phyloP scores from a whole-genome alignment of 1,284 basidiomycete genomes.

The Cutaneotrichosporon cavernicola region DNA sequence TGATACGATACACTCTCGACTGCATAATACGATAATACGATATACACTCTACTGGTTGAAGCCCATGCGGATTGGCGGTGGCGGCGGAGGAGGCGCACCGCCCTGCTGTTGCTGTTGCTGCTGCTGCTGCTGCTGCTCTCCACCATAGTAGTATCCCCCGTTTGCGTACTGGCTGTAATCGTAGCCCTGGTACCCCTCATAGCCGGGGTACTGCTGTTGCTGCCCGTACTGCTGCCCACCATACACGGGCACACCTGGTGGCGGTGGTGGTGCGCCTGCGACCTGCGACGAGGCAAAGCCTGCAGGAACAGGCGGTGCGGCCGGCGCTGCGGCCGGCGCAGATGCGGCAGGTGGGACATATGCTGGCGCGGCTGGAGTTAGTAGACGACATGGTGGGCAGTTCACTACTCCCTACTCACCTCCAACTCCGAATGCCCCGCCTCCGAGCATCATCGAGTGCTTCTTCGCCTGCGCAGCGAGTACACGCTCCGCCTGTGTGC shows the following conservation, averaged over 20 bases:
- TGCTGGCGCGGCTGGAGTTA: slow-evolving; percentile 27
- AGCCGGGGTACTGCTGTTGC: slow-evolving; percentile 18
- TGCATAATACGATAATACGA: slow-evolving; percentile 5
- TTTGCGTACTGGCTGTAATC: slow-evolving; percentile 24
- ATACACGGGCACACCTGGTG: slow-evolving; percentile 17
- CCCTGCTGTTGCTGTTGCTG: slow-evolving; percentile 21
- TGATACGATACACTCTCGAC: background rate
- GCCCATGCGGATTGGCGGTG: slow-evolving; percentile 47
- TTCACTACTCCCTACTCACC: slow-evolving; percentile 29
- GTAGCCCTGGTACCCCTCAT: slow-evolving; percentile 19
- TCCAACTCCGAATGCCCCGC: slow-evolving; percentile 50
- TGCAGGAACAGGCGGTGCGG: slow-evolving; percentile 34
- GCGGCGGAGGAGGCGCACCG: slow-evolving; percentile 36
- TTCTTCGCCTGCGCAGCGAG: slow-evolving; percentile 86
- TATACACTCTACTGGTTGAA: slow-evolving; percentile 29
- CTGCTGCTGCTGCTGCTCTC: slow-evolving; percentile 19
- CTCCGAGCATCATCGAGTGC: slow-evolving; percentile 27
- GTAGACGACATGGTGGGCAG: background rate
- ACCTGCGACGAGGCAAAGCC: slow-evolving; percentile 53
- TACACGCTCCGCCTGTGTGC: slow-evolving; percentile 89
- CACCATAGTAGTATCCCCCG: background rate
- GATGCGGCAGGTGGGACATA: slow-evolving; percentile 52
- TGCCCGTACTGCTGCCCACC: slow-evolving; percentile 18
- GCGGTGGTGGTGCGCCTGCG: slow-evolving; percentile 26
- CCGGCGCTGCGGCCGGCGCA: slow-evolving; percentile 20